Base-by-base conservation (phyloP, 1,284 basidiomycete species). In the Ustanciosporium gigantosporum region DNA sequence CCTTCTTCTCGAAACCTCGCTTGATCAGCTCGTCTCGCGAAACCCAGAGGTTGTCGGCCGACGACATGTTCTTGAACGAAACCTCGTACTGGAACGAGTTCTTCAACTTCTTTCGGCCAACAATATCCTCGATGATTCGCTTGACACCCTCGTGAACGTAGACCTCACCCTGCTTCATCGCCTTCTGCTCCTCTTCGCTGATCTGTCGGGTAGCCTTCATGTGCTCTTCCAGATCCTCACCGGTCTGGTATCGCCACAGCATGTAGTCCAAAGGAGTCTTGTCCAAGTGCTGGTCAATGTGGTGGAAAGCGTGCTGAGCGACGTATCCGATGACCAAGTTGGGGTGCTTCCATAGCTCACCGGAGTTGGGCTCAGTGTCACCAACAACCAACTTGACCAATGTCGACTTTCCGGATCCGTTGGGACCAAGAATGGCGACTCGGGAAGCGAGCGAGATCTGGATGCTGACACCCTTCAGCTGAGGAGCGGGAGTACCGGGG, bases 231-330 rank as follows among this genome's bases (percentile, higher is more conserved):
- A 76, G 66, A 55, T 77, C 75, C 66, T 77, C 75, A 64, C 75
- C 75, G 32, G 75, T 77, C 73, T 77, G 75, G 75, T 77, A 77
- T 37, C 75, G 75, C 75, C 75, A 77, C 44, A 76, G 73, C 75
- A 77, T 77, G 74, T 77, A 77, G 66, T 77, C 75, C 36, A 77
- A 64, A 3, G 75, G 75, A 11, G 75, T 77, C 69, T 75, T 77
- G 70, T 77, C 75, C 23, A 77, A 68, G 67, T 77, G 75, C 67
- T 77, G 72, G 73, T 77, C 75, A 25, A 77, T 77, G 71, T 77
- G 75, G 74, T 77, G 75, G 75, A 77, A 77, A 14, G 75, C 75
- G 71, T 77, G 75, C 68, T 77, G 75, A 43, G 75, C 75, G 35
- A 77, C 75, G 71, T 77, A 77, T 24, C 75, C 75, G 38, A 77